Evolutionary conservation across 2,329 filamentous ascomycete species (phyloP), one percentile per base, ranked within the genome.

Genomic region (Tolypocladium tropicale): DNA sequence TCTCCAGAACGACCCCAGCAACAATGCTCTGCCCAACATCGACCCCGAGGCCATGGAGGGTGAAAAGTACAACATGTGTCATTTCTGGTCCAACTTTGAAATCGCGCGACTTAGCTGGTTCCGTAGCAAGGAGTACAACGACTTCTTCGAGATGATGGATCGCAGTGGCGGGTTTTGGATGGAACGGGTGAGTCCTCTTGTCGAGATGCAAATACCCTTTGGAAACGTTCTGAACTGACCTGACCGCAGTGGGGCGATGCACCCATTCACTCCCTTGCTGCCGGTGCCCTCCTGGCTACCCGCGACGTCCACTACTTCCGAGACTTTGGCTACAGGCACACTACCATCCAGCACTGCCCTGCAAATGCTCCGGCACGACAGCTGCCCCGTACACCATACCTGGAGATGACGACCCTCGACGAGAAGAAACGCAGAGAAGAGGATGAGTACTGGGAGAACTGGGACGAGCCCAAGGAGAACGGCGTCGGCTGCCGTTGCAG

Each of bases 51-150:
- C 86, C 46, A 99, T 99, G 94, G 93, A 97, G 69, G 90, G 91
- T 60, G 94, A 99, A 72, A 89, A 86, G 65, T 99, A 99, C 79
- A 99, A 99, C 76, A 99, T 99, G 94, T 99, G 94, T 71, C 94
- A 99, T 77, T 99, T 96, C 78, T 99, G 94, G 94, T 96, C 91
- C 72, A 99, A 99, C 72, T 99, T 99, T 64, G 94, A 99, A 73
- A 99, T 99, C 74, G 94, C 94, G 16, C 85, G 86, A 58, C 81
- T 99, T 59, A 88, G 90, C 74, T 99, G 91, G 84, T 97, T 97
- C 82, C 85, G 94, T 64, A 96, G 92, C 77, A 93, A 96, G 74
- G 89, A 91, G 68, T 99, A 99, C 70, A 88, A 95, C 65, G 94
- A 96, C 62, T 99, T 99, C 72, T 99, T 99, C 72, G 80, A 96